Percentiles rank a stretch among this genome's conserved stretches.
Evolutionary conservation across 257 asterid genomes (phyloP).

Genomic region (Solanum etuberosum): DNA sequence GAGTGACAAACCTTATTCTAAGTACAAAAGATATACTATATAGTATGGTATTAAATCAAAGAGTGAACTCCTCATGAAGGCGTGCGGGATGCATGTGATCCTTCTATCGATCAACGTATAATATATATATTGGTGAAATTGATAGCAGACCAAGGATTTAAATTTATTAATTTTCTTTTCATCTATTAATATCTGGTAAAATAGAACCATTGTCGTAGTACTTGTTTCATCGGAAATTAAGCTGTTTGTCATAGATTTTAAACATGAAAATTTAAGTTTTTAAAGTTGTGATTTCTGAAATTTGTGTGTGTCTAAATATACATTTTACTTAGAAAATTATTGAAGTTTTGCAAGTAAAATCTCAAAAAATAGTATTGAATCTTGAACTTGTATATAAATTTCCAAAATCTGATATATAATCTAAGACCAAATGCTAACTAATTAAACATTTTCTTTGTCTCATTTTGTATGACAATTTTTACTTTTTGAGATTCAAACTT

Average conservation of each 20-base stretch:
- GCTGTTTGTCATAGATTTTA: background rate
- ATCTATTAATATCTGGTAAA: background rate
- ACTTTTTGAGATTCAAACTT: background rate
- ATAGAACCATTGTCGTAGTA: background rate
- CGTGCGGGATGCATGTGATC: background rate
- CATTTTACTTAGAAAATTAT: background rate
- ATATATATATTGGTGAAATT: background rate
- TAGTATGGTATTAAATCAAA: conserved; percentile 1
- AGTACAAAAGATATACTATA: conserved; percentile 25
- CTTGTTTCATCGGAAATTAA: background rate
- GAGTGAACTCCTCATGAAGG: conserved; percentile 20
- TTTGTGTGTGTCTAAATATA: background rate
- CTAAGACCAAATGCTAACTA: background rate
- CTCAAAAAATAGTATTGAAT: background rate
- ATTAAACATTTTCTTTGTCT: background rate
- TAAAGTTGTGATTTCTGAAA: no score
- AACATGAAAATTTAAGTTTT: no score
- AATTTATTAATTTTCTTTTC: background rate
- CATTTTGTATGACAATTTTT: background rate
- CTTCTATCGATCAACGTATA: background rate
- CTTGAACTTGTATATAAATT: background rate
- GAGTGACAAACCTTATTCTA: background rate
- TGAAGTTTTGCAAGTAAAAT: background rate
- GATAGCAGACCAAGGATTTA: background rate
- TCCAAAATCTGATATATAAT: no score